These are phyloP conservation scores for Marasmius oreades DNA, from an alignment of 1,284 basidiomycete species.

Conservation along the genomic window DNA sequence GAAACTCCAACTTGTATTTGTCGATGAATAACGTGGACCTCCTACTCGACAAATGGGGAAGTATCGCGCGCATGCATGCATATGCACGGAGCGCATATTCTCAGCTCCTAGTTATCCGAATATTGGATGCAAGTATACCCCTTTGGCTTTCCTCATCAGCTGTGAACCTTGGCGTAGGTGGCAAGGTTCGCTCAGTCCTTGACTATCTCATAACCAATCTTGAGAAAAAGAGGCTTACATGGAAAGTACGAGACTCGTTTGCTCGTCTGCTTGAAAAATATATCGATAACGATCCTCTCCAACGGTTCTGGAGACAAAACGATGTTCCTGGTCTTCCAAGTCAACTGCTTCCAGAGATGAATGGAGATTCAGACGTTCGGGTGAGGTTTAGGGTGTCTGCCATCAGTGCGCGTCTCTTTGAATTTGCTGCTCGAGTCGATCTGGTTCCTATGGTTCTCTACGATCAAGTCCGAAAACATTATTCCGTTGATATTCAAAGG, in stretches of 20 bases:
- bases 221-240: slow-evolving; percentile 46
- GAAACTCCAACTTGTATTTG: slow-evolving; percentile 52
- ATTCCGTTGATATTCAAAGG: slow-evolving; percentile 44
- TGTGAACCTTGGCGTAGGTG: slow-evolving; percentile 36
- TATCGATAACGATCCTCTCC: slow-evolving; percentile 55
- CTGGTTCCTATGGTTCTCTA: slow-evolving; percentile 40
- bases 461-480: slow-evolving; percentile 35
- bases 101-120: slow-evolving; percentile 52
- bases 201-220: slow-evolving; percentile 49
- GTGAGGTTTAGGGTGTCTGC: slow-evolving; percentile 78
- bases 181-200: slow-evolving; percentile 46
- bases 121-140: slow-evolving; percentile 63
- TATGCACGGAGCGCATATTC: slow-evolving; percentile 55
- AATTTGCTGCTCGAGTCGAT: slow-evolving; percentile 29
- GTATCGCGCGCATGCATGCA: slow-evolving; percentile 54
- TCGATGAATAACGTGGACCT: slow-evolving; percentile 44
- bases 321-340: slow-evolving; percentile 31
- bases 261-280: slow-evolving; percentile 67
- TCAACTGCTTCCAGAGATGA: slow-evolving; percentile 52
- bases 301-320: slow-evolving; percentile 45
- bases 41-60: slow-evolving; percentile 53
- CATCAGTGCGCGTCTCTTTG: slow-evolving; percentile 60
- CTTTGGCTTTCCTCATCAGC: slow-evolving; percentile 53
- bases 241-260: slow-evolving; percentile 67
- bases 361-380: slow-evolving; percentile 76